Base-by-base conservation (phyloP, 805 yeast genomes). In the Lipomyces kockii region DNA sequence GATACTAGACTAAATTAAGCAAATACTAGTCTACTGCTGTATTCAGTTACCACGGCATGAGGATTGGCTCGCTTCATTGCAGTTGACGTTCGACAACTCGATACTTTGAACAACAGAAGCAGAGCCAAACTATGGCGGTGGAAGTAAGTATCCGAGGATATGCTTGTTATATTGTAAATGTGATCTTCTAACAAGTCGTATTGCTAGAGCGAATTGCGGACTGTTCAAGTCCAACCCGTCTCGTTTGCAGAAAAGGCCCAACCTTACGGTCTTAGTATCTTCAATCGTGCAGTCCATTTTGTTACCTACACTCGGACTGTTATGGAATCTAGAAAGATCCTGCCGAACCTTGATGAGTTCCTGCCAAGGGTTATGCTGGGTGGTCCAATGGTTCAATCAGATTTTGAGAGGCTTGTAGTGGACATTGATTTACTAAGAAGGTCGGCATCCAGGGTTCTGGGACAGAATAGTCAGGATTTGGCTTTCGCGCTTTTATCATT, bases 341-440 rank as follows among this genome's bases (percentile, higher is more conserved):
- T 58, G 8, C 34, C 56, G 9, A 25, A 34, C 12, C 11, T 49
- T 34, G 58, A 55, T 20, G 65, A 62, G 11, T 62, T 65, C 53
- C 46, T 65, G 22, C 20, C 65, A 22, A 59, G 54, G 5, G 29
- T 65, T 5, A 29, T 58, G 43, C 57, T 62, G 14, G 63, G 58
- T 17, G 60, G 32, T 11, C 65, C 60, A 6, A 22, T 59, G 14
- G 57, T 39, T 17, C 35, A 46, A 17, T 5, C 32, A 11, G 64
- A 59, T 7, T 62, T 66, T 59, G 66, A 66, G 49, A 27, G 55
- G 11, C 37, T 63, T 46, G 57, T 63, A 14, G 61, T 60, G 17
- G 67, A 66, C 7, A 39, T 66, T 9, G 70, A 66, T 56, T 25
- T 43, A 8, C 57, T 66, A 1, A 55, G 70, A 9, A 37, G 70